phyloP scores from a whole-genome alignment of 2,329 filamentous ascomycete species.

The Niveomyces coronatus region DNA sequence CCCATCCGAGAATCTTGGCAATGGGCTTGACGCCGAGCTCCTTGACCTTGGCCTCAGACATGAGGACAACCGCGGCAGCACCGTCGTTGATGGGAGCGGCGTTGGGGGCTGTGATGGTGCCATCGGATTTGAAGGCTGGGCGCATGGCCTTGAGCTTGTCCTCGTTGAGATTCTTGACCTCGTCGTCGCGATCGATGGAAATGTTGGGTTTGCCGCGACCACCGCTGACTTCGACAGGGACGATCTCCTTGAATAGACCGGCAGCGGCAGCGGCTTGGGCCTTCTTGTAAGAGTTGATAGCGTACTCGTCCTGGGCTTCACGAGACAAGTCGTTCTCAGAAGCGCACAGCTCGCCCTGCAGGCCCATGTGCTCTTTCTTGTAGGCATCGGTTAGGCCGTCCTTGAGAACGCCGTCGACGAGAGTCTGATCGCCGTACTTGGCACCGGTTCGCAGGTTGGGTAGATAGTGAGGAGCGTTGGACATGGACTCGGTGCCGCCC shows the following conservation, averaged over 20 bases:
- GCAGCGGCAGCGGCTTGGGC: slow-evolving; percentile 76
- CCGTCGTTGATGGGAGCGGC: slow-evolving; percentile 94
- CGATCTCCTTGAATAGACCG: slow-evolving; percentile 82
- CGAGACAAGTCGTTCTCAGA: slow-evolving; percentile 70
- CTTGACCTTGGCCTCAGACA: slow-evolving; percentile 89
- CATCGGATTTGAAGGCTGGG: slow-evolving; percentile 70
- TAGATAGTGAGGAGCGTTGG: slow-evolving; percentile 93
- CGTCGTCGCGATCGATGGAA: slow-evolving; percentile 77
- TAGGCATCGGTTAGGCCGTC: slow-evolving; percentile 93
- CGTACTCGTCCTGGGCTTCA: slow-evolving; percentile 88
- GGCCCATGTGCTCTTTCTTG: slow-evolving; percentile 94
- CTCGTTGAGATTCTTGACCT: slow-evolving; percentile 86
- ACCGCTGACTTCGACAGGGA: slow-evolving; percentile 76
- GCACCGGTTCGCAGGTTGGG: slow-evolving; percentile 74
- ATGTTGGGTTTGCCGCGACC: slow-evolving; percentile 82
- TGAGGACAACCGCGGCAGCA: slow-evolving; percentile 82
- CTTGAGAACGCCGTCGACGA: slow-evolving; percentile 87
- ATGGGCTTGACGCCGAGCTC: slow-evolving; percentile 84
- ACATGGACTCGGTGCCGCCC: slow-evolving; percentile 97
- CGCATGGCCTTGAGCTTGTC: slow-evolving; percentile 79
- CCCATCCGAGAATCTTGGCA: slow-evolving; percentile 96
- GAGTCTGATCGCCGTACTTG: slow-evolving; percentile 85
- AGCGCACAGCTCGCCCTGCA: slow-evolving; percentile 86
- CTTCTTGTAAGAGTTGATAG: slow-evolving; percentile 89
- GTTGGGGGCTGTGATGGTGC: slow-evolving; percentile 92